phyloP scores from a whole-genome alignment of 495 filamentous ascomycete genomes.

The Hypomontagnella submonticulosa region DNA sequence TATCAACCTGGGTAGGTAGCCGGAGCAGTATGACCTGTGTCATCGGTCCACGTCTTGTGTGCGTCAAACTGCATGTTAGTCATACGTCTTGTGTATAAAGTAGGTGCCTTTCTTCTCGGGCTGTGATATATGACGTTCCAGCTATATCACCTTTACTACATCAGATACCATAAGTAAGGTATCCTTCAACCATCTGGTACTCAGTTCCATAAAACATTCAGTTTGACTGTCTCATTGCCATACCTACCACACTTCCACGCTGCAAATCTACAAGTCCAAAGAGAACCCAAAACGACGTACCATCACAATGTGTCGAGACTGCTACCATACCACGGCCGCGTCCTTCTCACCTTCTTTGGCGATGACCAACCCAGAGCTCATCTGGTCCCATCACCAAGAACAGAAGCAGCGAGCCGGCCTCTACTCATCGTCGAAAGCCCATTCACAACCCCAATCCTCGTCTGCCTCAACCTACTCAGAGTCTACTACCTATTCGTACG shows the following conservation, averaged over 20 bases:
- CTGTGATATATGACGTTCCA: not conserved
- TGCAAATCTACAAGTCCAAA: constrained; percentile 3
- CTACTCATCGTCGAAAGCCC: constrained; percentile 6
- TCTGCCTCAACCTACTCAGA: constrained; percentile 40
- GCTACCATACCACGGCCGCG: constrained; percentile 19
- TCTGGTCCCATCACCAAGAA: constrained; percentile 37
- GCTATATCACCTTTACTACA: not conserved
- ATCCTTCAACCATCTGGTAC: not conserved
- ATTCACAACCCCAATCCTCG: constrained; percentile 24
- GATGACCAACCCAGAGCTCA: constrained; percentile 40
- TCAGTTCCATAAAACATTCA: not conserved
- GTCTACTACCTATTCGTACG: constrained; percentile 38
- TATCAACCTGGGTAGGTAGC: not conserved
- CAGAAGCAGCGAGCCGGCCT: constrained; percentile 28
- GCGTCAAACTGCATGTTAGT: constrained; percentile 20
- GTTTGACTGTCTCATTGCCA: not conserved
- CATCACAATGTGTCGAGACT: constrained; percentile 31
- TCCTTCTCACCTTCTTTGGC: constrained; percentile 37
- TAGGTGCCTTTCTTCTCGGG: constrained; percentile 30
- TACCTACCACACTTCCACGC: not conserved
- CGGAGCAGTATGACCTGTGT: not conserved
- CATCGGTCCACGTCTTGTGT: constrained; percentile 3
- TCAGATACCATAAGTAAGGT: not conserved
- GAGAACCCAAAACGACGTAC: constrained; percentile 3
- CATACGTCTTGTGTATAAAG: constrained; percentile 21